Conservation (phyloP, 2,329 filamentous ascomycete genomes). For the Aspergillus sp. region DNA sequence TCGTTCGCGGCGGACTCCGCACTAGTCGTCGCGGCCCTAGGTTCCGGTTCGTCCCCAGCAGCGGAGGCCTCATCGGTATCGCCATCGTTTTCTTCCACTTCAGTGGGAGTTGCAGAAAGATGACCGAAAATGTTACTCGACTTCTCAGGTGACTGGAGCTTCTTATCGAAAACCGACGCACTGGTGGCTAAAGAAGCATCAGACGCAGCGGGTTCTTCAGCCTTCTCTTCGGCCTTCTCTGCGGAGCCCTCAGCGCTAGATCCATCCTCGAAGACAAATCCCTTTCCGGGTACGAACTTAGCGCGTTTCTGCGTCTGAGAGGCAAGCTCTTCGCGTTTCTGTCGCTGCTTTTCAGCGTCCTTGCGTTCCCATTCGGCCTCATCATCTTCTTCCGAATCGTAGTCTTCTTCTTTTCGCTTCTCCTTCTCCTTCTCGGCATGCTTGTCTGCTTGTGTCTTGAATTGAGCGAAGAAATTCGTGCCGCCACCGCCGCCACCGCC, state of each 20-base stretch:
- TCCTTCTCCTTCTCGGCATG: constrained; percentile 37
- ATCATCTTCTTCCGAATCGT: constrained; percentile 46
- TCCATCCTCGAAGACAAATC: constrained; percentile 25
- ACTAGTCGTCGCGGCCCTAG: constrained; percentile 8
- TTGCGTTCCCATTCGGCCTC: constrained; percentile 42
- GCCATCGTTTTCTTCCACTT: constrained; percentile 19
- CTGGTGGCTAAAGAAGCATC: constrained; percentile 5
- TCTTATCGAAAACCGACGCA: constrained; percentile 23
- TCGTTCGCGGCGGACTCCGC: constrained; percentile 4
- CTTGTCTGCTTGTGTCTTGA: constrained; percentile 33
- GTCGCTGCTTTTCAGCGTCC: constrained; percentile 39
- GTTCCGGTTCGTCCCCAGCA: constrained; percentile 12
- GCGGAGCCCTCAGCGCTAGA: constrained; percentile 10
- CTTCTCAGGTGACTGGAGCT: constrained; percentile 18
- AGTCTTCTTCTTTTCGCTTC: constrained; percentile 44
- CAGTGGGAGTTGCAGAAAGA: constrained; percentile 23
- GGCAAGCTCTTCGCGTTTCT: constrained; percentile 37
- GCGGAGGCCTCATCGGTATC: constrained; percentile 20
- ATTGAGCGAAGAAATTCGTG: constrained; percentile 36
- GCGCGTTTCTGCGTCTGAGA: constrained; percentile 27
- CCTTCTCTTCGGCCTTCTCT: constrained; percentile 11
- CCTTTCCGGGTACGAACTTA: constrained; percentile 24
- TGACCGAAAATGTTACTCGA: constrained; percentile 32
- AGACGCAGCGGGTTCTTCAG: neutral
- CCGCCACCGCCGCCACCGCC: constrained; percentile 16